Conservation (phyloP, 1,139 yeast species). For the Kurtzmaniella quercitrusa region DNA sequence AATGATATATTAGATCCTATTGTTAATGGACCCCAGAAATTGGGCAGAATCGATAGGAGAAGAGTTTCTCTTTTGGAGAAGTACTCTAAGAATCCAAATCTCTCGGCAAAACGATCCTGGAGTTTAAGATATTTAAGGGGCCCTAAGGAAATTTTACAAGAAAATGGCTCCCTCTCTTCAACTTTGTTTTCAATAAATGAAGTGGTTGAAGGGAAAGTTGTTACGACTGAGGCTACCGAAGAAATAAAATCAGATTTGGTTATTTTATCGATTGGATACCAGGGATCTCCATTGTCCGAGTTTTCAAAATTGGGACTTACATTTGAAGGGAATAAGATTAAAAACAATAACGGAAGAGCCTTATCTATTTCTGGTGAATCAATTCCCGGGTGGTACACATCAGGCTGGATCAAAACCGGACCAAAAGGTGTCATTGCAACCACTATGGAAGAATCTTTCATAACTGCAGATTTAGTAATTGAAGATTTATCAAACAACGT, state of each 20-base stretch:
- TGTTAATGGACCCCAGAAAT: conserved; percentile 28
- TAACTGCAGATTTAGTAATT: conserved; percentile 64
- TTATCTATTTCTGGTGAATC: conserved; percentile 19
- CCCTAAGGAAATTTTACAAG: conserved; percentile 53
- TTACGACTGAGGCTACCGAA: conserved; percentile 35
- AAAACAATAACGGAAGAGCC: conserved; percentile 60
- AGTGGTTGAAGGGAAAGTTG: conserved; percentile 36
- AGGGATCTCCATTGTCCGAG: conserved; percentile 61
- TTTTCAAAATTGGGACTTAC: conserved; percentile 48
- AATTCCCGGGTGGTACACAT: conserved; percentile 62
- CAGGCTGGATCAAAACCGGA: conserved; percentile 93
- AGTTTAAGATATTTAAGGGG: conserved; percentile 62
- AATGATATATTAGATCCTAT: conserved; percentile 37
- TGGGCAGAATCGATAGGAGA: conserved; percentile 69
- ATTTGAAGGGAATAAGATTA: conserved; percentile 61
- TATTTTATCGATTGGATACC: conserved; percentile 81
- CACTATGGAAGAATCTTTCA: conserved; percentile 82
- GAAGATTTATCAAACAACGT: conserved; percentile 45
- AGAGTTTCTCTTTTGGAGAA: conserved; percentile 61
- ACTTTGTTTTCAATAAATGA: conserved; percentile 47
- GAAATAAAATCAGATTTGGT: conserved; percentile 59
- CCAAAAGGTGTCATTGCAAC: conserved; percentile 90
- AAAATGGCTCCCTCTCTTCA: conserved; percentile 29
- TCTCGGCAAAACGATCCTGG: conserved; percentile 48
- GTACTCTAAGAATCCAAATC: conserved; percentile 28